A percentile compares a stretch with the other conserved stretches of the same genome.
Conservation (phyloP, 108 stramenopile species). For the Phaeodactylum tricornutum region DNA sequence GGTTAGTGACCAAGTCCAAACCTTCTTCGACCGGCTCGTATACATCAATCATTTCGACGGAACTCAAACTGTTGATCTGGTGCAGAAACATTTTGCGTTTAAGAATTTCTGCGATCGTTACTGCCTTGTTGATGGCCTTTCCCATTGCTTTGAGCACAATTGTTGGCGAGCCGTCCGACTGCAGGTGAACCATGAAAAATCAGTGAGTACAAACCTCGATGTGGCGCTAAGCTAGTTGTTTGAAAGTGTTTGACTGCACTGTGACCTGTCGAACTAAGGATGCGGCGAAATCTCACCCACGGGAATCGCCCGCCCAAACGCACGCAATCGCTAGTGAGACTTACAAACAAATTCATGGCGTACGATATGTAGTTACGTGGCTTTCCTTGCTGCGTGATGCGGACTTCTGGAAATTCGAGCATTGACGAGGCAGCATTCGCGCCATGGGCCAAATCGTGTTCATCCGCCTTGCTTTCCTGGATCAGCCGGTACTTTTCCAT, state of each 20-base stretch:
- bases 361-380: conserved; percentile 80
- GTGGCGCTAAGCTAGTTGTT: too few relatives aligned
- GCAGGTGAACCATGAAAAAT: too few relatives aligned
- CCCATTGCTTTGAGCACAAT: conserved; percentile 83
- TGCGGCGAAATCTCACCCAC: neutral
- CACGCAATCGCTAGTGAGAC: conserved; percentile 8
- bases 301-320: neutral
- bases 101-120: conserved; percentile 79
- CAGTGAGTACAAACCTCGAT: too few relatives aligned
- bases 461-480: conserved; percentile 54
- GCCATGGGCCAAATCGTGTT: neutral
- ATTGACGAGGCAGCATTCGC: neutral
- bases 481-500: conserved; percentile 86
- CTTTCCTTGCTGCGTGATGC: conserved; percentile 77
- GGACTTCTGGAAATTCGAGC: conserved; percentile 20
- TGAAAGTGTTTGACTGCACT: too few relatives aligned
- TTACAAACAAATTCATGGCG: conserved; percentile 71
- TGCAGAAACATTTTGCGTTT: conserved; percentile 81
- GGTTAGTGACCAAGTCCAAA: conserved; percentile 62
- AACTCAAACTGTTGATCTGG: conserved; percentile 57
- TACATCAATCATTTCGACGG: conserved; percentile 71
- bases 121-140: conserved; percentile 83
- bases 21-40: conserved; percentile 85
- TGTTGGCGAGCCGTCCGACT: conserved; percentile 45
- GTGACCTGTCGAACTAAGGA: neutral